Evolutionary conservation across 1,284 basidiomycete genomes (phyloP), one percentile per base, ranked within the genome.

Genomic region (Leccinum solheimii): DNA sequence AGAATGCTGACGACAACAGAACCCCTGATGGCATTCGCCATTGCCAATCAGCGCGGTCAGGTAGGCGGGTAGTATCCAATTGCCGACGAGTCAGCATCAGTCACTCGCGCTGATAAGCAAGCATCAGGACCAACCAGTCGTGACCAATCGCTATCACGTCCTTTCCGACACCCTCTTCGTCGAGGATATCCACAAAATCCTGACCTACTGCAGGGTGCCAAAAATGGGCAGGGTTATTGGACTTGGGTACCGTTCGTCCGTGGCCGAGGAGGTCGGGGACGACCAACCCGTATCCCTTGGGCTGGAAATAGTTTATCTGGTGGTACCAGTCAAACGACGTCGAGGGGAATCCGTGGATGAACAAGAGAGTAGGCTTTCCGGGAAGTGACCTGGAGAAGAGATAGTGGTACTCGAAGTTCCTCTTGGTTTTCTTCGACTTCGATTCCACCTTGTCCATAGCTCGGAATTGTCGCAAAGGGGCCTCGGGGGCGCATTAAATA

Each of bases 221-320:
- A 66, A 83, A 85, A n/a, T 69, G 66, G 5, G 66, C 65, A 2
- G 75, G 67, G 14, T 78, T 72, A 0, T 61, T 65, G 3, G 83
- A 78, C 69, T 82, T 83, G 62, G 73, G 79, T 51, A 70, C 78
- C 7, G 81, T 82, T 16, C 69, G 77, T 13, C 82, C 82, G 34
- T 78, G 80, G 10, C 83, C 84, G 11, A 84, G 74, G 69, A 81
- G 76, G 67, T 84, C 81, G 0, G 82, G 83, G 8, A 78, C 80
- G 60, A 85, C 67, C 30, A 84, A 58, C 14, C 82, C 77, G 56
- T 79, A 84, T 21, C 83, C 84, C 45, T 69, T 72, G 26, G 71
- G 65, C 43, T 75, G 64, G 70, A 84, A 82, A 64, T 76, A 77
- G 10, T 75, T 64, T 57, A 83, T 76, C 63, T 81, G 79, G 26